Conservation (phyloP, 768 basidiomycete species). For the Stropharia rugosoannulata region DNA sequence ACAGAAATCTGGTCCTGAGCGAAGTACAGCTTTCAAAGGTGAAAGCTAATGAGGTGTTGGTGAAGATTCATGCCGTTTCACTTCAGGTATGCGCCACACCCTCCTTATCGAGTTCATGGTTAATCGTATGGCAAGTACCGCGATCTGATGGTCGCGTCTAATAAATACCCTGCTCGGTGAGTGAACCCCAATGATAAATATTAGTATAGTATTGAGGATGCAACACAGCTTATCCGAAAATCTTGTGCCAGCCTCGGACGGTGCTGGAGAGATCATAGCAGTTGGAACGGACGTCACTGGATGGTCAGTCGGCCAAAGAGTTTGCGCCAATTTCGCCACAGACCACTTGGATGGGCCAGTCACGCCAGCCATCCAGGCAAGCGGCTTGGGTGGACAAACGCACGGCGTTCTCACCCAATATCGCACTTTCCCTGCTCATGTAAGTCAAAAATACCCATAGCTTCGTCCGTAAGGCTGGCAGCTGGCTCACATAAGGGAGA, state of each 20-base stretch:
- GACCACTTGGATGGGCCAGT: constrained; percentile 48
- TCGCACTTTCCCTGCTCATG: constrained; percentile 36
- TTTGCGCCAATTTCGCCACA: constrained; percentile 51
- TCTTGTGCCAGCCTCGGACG: constrained; percentile 45
- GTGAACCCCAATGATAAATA: neutral
- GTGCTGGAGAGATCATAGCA: constrained; percentile 57
- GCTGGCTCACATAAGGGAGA: neutral
- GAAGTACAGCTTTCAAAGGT: constrained; percentile 28
- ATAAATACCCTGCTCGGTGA: constrained; percentile 35
- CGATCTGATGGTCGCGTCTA: constrained; percentile 45
- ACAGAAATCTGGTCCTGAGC: constrained; percentile 23
- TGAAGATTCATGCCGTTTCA: constrained; percentile 58
- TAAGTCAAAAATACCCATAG: neutral
- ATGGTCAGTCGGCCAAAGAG: constrained; percentile 56
- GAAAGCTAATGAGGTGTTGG: constrained; percentile 49
- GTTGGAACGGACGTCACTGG: constrained; percentile 41
- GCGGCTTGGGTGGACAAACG: constrained; percentile 43
- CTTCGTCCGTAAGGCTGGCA: neutral
- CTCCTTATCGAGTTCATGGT: neutral
- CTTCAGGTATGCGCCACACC: constrained; percentile 39
- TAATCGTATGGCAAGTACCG: constrained; percentile 35
- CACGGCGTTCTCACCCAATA: constrained; percentile 59
- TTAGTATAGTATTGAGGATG: neutral
- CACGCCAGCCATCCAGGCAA: constrained; percentile 26
- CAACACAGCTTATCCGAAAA: constrained; percentile 16